Evolutionary conservation across 2,329 filamentous ascomycete species (phyloP), one percentile per base, ranked within the genome.

Genomic region (Mariannaea sp.): DNA sequence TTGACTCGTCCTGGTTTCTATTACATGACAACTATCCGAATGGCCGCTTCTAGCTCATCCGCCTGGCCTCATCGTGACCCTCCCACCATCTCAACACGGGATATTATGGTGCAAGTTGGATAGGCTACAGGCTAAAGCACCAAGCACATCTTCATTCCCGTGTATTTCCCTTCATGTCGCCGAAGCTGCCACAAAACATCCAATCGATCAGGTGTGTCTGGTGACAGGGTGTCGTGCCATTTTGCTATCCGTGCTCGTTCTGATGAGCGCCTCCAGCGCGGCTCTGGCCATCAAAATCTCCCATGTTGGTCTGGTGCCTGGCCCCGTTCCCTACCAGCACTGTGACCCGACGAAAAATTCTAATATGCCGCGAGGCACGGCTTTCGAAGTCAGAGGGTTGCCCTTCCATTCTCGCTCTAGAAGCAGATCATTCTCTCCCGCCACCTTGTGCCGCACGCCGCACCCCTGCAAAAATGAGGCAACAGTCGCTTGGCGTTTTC

Each of bases 11-110:
- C 33, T 39, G 35, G 43, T 53, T 53, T 53, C 51, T 53, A 45
- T 53, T 53, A 53, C 51, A 26, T 53, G 51, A 53, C 20, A 35
- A 44, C 44, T 35, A 49, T 42, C 43, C 43, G 50, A 26, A n/a
- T 12, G 13, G 36, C 38, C 30, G 22, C n/a, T 5, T 17, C 39
- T 27, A 24, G 39, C 22, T 27, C 22, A 17, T 7, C 39, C 24
- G 12, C n/a, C 46, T 40, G 29, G 39, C 46, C 46, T 33, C 44
- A 26, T 32, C 27, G 12, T 13, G 51, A 48, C 51, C 51, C 51
- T 53, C 51, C 51, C 51, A 53, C 51, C 51, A 48, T 53, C 12
- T 20, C 51, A 42, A 19, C 45, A 32, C 44, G 16, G 26, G 26
- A 30, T 29, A 16, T 41, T 29, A 9, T 33, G n/a, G n/a, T n/a